These are phyloP conservation scores for Sclerotinia sclerotiorum DNA, from an alignment of 2,329 filamentous ascomycete species.

Conservation along the genomic window DNA sequence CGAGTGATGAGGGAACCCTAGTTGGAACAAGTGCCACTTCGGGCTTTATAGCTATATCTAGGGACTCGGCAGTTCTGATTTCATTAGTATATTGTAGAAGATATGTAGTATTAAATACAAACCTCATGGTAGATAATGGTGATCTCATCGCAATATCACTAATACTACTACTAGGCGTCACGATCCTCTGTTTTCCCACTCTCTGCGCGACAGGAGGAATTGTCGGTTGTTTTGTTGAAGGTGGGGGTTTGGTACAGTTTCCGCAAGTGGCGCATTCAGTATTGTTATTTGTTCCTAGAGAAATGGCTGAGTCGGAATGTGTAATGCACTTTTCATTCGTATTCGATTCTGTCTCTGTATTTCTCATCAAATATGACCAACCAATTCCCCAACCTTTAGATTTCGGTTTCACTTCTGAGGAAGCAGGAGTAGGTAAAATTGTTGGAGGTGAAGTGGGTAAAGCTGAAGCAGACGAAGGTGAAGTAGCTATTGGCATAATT, in stretches of 20 bases:
- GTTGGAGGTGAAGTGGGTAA: no score
- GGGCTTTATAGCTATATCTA: slow-evolving; percentile 32
- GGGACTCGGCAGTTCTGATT: slow-evolving; percentile 33
- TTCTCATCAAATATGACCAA: slow-evolving; percentile 31
- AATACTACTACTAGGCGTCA: slow-evolving; percentile 37
- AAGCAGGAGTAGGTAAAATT: not conserved
- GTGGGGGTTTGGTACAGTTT: slow-evolving; percentile 23
- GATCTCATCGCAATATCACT: slow-evolving; percentile 34
- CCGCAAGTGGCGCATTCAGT: slow-evolving; percentile 24
- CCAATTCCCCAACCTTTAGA: slow-evolving; percentile 29
- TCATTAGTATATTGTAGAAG: slow-evolving; percentile 17
- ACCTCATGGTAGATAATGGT: slow-evolving; percentile 36
- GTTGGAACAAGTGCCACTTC: slow-evolving; percentile 33
- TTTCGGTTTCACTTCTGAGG: slow-evolving; percentile 8
- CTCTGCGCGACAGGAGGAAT: slow-evolving; percentile 25
- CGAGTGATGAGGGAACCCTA: slow-evolving; percentile 31
- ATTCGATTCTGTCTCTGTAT: slow-evolving; percentile 15
- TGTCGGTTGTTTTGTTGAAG: slow-evolving; percentile 21
- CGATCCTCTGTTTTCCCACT: slow-evolving; percentile 24
- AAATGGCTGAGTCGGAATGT: slow-evolving; percentile 32
- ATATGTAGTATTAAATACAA: not conserved
- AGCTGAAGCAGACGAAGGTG: not conserved
- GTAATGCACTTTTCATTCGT: slow-evolving; percentile 19
- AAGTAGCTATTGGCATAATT: slow-evolving; percentile 8
- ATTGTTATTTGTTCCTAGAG: slow-evolving; percentile 27